Conservation (phyloP, 768 basidiomycete species). For the Boletus reticulatus region DNA sequence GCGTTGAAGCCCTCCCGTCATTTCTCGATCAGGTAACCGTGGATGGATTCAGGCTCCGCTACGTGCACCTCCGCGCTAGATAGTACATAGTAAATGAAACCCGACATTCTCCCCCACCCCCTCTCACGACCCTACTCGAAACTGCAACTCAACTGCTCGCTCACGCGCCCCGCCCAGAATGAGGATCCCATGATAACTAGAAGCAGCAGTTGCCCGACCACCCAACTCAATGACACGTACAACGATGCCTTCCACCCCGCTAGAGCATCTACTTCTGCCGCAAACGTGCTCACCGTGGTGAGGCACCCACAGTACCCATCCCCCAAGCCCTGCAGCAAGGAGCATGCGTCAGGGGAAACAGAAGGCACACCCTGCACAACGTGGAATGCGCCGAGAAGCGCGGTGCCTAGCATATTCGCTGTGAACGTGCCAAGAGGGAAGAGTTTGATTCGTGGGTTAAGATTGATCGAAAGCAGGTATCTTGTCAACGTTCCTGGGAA, state of each 20-base stretch:
- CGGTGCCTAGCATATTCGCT: conserved; percentile 78
- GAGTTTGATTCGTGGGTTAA: conserved; percentile 62
- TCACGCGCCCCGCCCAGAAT: conserved; percentile 47
- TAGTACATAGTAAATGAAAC: not conserved
- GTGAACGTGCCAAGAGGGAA: conserved; percentile 79
- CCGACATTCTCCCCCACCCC: not conserved
- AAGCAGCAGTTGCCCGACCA: conserved; percentile 64
- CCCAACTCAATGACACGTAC: conserved; percentile 71
- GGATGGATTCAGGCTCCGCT: conserved; percentile 31
- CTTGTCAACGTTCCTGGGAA: conserved; percentile 88
- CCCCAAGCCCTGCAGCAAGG: conserved; percentile 72
- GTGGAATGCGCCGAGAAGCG: conserved; percentile 71
- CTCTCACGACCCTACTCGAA: conserved; percentile 26
- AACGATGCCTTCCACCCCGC: conserved; percentile 54
- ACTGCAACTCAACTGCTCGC: conserved; percentile 49
- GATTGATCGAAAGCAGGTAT: conserved; percentile 66
- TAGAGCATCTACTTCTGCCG: conserved; percentile 69
- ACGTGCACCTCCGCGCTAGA: not conserved
- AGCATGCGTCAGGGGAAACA: conserved; percentile 55
- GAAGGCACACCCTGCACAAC: conserved; percentile 58
- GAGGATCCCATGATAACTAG: conserved; percentile 72
- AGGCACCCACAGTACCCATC: conserved; percentile 97
- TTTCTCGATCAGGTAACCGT: conserved; percentile 28
- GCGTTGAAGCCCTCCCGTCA: conserved; percentile 10
- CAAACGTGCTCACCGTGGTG: conserved; percentile 93